Evolutionary conservation across 345 rosid species (phyloP), one percentile per base, ranked within the genome.

Genomic region (Salix purpurea): DNA sequence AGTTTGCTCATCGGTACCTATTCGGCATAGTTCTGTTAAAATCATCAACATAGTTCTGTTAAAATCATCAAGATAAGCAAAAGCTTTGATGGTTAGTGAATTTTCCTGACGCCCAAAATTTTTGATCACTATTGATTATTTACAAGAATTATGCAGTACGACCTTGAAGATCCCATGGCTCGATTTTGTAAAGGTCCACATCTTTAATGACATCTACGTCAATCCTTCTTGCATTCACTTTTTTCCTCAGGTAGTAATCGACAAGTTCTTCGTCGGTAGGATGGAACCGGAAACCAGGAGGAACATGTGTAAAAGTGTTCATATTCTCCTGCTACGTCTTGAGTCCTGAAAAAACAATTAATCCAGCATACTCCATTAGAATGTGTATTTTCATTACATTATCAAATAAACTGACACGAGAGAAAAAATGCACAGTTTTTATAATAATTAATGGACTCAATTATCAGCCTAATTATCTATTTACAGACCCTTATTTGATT

Each of bases 151-250:
- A 7, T 16, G 10, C 34, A n/a, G 13, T 39, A 40, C 11, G 68
- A 83, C 85, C 85, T 83, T 79, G 83, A 36, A 83, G 82, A 74
- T 83, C 85, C 85, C 85, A 83, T 12, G 85, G 85, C 74, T 83
- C 85, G 11, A 83, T 80, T 67, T 74, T 83, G 42, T 83, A 79
- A 54, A 83, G 85, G 16, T 83, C 85, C 69, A 83, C 83, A 50
- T 83, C 85, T 23, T 65, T 80, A 23, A 83, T 83, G 42, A 83
- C 80, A 48, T 83, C 85, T n/a, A 83, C 78, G 65, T 83, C 85
- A 46, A 83, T 78, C 70, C 76, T 83, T 65, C 77, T 74, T 48
- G 77, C 70, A 58, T 70, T 62, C 2, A 83, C 56, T 7, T 83
- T 83, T 60, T 83, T 83, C 71, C 80, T 79, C 28, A 83, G 82